Conservation (phyloP, 768 basidiomycete genomes). For the Harrya chromipes region DNA sequence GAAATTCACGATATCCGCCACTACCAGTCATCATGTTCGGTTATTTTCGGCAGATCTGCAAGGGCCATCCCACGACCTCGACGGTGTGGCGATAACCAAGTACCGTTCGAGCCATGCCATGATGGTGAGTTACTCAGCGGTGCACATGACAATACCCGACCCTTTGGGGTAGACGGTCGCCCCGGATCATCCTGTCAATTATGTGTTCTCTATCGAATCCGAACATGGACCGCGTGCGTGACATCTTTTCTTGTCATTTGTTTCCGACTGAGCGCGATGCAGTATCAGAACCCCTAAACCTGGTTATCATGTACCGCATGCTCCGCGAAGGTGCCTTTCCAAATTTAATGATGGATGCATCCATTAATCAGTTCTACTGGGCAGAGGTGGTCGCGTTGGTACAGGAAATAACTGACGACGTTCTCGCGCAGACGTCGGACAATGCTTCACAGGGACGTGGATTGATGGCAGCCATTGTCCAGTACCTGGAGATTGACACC, state of each 20-base stretch:
- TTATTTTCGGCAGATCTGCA: slow-evolving; percentile 60
- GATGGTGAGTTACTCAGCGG: slow-evolving; percentile 38
- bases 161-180: slow-evolving; percentile 62
- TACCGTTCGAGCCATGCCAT: slow-evolving; percentile 47
- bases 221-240: slow-evolving; percentile 53
- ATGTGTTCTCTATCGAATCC: slow-evolving; percentile 77
- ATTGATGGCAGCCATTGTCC: slow-evolving; percentile 49
- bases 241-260: slow-evolving; percentile 3
- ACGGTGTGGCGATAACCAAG: slow-evolving; percentile 51
- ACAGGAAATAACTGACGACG: slow-evolving; percentile 43
- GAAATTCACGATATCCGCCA: slow-evolving; percentile 85
- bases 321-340: slow-evolving; percentile 68
- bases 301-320: slow-evolving; percentile 74
- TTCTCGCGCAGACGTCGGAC: slow-evolving; percentile 36
- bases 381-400: slow-evolving; percentile 69
- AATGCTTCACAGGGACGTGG: slow-evolving; percentile 37
- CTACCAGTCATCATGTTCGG: slow-evolving; percentile 75
- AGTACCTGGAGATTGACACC: slow-evolving; percentile 58
- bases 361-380: slow-evolving; percentile 7
- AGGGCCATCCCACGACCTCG: slow-evolving; percentile 39
- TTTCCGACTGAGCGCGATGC: slow-evolving; percentile 5
- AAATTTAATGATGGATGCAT: neutral
- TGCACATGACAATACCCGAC: neutral
- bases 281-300: slow-evolving; percentile 61
- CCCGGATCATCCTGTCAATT: slow-evolving; percentile 70